Evolutionary conservation across 768 basidiomycete species (phyloP), one percentile per base, ranked within the genome.

Genomic region (Pilatotrama ljubarskyi): DNA sequence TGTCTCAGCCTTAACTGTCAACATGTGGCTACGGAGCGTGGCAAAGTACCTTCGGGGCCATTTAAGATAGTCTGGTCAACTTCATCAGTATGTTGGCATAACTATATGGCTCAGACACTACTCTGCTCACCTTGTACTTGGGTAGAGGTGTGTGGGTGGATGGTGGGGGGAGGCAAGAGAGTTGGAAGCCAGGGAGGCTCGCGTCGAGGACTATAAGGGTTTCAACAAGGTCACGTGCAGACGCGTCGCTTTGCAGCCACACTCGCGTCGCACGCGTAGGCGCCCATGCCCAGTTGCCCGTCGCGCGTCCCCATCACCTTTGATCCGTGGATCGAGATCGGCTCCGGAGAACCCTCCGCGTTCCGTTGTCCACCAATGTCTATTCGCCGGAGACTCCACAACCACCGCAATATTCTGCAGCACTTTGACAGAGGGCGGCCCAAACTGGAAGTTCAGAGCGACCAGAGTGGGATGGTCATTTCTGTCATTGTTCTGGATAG

Each of bases 21-120:
- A 22, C 8, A 37, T 40, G 51, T 59, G 42, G 58, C 48, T 52
- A 49, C 5, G n/a, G 42, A 25, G 13, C 51, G 47, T 37, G 51
- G 54, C 59, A 10, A 58, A 42, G 47, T 53, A 71, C 70, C 66
- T 72, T 69, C 55, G 69, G 70, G 37, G 70, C 68, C 70, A 71
- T 71, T 55, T 64, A 51, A 50, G 37, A 55, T 29, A n/a, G 36
- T 42, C 59, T 64, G 61, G 4, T 24, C 18, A 7, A 47, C 29
- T 8, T 1, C 25, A 26, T 66, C 29, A 60, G 56, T 41, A 59
- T n/a, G 48, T 35, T 24, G 3, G 4, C 22, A 43, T 9, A 20
- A 42, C 15, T 22, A 32, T 4, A 32, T 1, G 13, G 14, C 43
- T 54, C 3, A 29, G 44, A 41, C 29, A 18, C 40, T 6, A 29